Evolutionary conservation across 225 moss, liverwort and hornwort species (phyloP), one percentile per base, ranked within the genome.

Genomic region (Physcomitrium patens): DNA sequence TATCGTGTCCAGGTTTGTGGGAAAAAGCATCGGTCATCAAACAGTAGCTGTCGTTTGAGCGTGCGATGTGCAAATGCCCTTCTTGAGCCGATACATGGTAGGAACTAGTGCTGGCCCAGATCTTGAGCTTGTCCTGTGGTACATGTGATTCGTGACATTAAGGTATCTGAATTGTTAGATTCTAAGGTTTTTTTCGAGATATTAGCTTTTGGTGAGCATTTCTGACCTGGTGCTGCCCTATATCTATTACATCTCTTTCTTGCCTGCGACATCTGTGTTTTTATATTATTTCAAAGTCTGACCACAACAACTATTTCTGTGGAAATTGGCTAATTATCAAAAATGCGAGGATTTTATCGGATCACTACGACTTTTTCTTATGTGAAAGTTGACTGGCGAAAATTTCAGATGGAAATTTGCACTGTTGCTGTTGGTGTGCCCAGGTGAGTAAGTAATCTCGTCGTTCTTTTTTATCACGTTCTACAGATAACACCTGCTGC

Each of bases 1-100:
- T 63, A 61, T 56, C 64, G 24, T 64, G 11, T 78, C 61, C 86
- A 99, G 97, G 17, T 95, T 95, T 78, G 86, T 95, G 31, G 95
- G 91, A 5, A 77, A 83, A 62, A 88, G 95, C 77, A 95, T 89
- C 44, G 95, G 93, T 24, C 78, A 77, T 68, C 97, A 93, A 79
- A 56, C 46, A 99, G 97, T 71, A 99, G 97, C 80, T 92, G 97
- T 53, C 90, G 95, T 66, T 71, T 93, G 43, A 89, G 87, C 85
- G 89, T 99, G 89, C 85, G 93, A 73, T 94, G 93, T 65, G 95
- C 97, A 75, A 99, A 99, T 85, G 93, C 95, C 26, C 84, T 99
- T 71, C 83, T 95, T 19, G 91, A 95, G 75, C 89, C 95, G 62
- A 91, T 90, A 99, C 48, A 99, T 95, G 14, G 97, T 99, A n/a